Percentiles rank a stretch among this genome's conserved stretches.
Conservation (phyloP, 768 basidiomycete species). For the Kwoniella botswanensis region DNA sequence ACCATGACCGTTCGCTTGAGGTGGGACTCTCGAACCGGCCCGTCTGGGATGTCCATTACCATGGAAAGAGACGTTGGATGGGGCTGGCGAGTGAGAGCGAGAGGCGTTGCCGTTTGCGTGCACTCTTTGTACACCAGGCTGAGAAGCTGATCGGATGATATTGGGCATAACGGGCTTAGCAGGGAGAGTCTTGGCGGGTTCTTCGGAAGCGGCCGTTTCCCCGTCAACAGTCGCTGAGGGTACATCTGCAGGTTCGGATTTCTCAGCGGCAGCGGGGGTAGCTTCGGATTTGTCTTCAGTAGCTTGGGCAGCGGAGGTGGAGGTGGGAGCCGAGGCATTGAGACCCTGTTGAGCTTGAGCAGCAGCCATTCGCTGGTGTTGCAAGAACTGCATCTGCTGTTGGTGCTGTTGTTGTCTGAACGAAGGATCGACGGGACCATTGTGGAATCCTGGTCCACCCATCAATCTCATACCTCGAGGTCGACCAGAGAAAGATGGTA, state of each 20-base stretch:
- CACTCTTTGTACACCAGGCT: constrained; percentile 48
- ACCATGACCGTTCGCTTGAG: constrained; percentile 20
- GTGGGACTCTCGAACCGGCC: constrained; percentile 28
- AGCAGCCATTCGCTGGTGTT: constrained; percentile 39
- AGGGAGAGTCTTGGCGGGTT: constrained; percentile 28
- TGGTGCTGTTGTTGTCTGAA: constrained; percentile 44
- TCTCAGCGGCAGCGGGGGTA: neutral
- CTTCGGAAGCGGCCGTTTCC: neutral
- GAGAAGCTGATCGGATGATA: constrained; percentile 46
- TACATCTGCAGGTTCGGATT: neutral
- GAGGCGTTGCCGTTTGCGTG: constrained; percentile 44
- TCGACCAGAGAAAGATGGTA: constrained; percentile 43
- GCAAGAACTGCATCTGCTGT: constrained; percentile 39
- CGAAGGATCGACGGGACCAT: constrained; percentile 35
- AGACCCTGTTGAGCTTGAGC: constrained; percentile 31
- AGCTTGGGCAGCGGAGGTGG: constrained; percentile 1
- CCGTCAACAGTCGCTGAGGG: neutral
- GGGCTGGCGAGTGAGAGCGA: constrained; percentile 52
- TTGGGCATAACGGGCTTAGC: constrained; percentile 33
- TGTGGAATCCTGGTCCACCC: constrained; percentile 24
- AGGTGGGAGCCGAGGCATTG: constrained; percentile 5
- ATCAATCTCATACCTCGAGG: constrained; percentile 40
- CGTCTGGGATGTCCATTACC: constrained; percentile 46
- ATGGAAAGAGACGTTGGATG: constrained; percentile 52
- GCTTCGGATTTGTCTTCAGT: constrained; percentile 9